Conservation (phyloP, 768 basidiomycete genomes). For the Neoboletus magnificus region DNA sequence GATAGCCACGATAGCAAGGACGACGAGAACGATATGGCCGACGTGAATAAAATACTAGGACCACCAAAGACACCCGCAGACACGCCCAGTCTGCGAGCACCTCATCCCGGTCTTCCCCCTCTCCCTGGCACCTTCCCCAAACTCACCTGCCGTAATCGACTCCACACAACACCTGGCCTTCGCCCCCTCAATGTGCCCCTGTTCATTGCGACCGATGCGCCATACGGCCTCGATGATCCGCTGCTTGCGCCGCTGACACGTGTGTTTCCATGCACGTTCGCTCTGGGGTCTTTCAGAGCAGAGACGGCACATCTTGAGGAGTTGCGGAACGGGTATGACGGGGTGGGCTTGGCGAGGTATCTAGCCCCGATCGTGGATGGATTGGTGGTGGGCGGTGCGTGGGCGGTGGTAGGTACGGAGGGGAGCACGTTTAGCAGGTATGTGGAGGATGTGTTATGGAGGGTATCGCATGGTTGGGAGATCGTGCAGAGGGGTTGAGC, state of each 20-base stretch:
- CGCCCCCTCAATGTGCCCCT: conserved; percentile 52
- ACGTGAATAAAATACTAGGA: conserved; percentile 3
- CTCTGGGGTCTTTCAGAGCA: conserved; percentile 48
- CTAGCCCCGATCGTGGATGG: conserved; percentile 68
- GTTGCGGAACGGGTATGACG: conserved; percentile 47
- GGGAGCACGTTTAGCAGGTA: conserved; percentile 76
- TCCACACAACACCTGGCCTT: conserved; percentile 35
- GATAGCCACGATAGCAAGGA: background rate
- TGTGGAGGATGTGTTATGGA: conserved; percentile 65
- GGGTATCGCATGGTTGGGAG: conserved; percentile 48
- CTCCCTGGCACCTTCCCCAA: conserved; percentile 14
- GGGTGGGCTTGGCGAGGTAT: conserved; percentile 42
- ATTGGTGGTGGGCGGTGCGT: conserved; percentile 58
- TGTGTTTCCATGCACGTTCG: conserved; percentile 65
- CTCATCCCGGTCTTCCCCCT: conserved; percentile 29
- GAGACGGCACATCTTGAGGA: conserved; percentile 31
- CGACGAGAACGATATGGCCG: background rate
- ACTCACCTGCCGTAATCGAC: conserved; percentile 37
- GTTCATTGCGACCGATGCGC: conserved; percentile 64
- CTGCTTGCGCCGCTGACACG: conserved; percentile 43
- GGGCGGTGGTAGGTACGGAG: conserved; percentile 62
- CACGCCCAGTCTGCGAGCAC: conserved; percentile 18
- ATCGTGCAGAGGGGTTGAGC: conserved; percentile 48
- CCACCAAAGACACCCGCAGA: conserved; percentile 20
- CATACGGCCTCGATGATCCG: conserved; percentile 38